phyloP scores from a whole-genome alignment of 1,139 yeast species.

The Saccharomyces hybrid region DNA sequence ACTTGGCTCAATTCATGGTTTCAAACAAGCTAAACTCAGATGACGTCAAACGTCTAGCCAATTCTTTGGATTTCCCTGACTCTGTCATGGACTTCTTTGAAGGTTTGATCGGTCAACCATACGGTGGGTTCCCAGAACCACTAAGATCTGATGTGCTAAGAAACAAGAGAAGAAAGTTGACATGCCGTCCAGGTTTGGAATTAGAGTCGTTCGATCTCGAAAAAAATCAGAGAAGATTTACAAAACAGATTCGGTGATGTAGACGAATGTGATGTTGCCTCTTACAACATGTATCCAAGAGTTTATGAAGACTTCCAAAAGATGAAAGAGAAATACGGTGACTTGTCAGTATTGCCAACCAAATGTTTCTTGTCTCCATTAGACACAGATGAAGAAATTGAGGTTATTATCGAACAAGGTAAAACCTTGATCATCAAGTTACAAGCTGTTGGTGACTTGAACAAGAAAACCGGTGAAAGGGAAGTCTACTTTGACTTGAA shows the following conservation, averaged over 20 bases:
- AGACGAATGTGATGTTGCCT: slow-evolving; percentile 80
- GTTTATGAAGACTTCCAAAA: slow-evolving; percentile 81
- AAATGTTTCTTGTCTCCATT: slow-evolving; percentile 80
- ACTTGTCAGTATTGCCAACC: slow-evolving; percentile 86
- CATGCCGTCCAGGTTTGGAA: slow-evolving; percentile 81
- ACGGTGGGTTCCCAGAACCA: slow-evolving; percentile 99
- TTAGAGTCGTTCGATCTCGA: slow-evolving; percentile 73
- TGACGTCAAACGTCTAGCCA: slow-evolving; percentile 78
- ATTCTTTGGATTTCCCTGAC: slow-evolving; percentile 91
- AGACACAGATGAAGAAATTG: slow-evolving; percentile 74
- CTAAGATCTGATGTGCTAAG: slow-evolving; percentile 78
- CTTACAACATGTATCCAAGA: slow-evolving; percentile 94
- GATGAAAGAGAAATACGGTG: slow-evolving; percentile 72
- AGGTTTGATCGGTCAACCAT: slow-evolving; percentile 97
- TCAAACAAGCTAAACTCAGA: slow-evolving; percentile 77
- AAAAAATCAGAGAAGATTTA: slow-evolving; percentile 61
- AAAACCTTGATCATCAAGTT: slow-evolving; percentile 82
- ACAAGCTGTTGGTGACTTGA: slow-evolving; percentile 84
- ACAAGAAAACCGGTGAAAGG: slow-evolving; percentile 75
- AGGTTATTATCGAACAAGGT: slow-evolving; percentile 86
- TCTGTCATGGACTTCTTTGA: slow-evolving; percentile 95
- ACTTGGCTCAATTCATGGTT: slow-evolving; percentile 96
- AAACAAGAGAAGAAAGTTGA: slow-evolving; percentile 82
- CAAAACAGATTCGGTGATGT: slow-evolving; percentile 51
- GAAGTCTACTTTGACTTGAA: slow-evolving; percentile 95